phyloP scores from a whole-genome alignment of 306 rosid species.

The Lathyrus oleraceus region DNA sequence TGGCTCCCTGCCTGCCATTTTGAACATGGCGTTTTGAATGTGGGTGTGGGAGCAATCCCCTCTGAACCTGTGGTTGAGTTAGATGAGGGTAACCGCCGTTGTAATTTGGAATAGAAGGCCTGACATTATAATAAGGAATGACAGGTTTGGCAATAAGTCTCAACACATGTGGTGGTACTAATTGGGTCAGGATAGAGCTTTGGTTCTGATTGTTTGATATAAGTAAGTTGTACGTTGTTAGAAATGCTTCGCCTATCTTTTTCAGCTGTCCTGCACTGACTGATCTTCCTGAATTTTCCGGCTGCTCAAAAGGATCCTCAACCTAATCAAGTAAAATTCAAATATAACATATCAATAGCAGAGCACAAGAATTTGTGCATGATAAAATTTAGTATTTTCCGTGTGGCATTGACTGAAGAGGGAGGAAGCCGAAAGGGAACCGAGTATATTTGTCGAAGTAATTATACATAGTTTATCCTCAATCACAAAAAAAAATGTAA shows the following conservation, averaged over 20 bases:
- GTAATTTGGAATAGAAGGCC: constrained; percentile 7
- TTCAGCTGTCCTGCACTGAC: constrained; percentile 49
- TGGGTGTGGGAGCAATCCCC: background rate
- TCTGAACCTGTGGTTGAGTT: constrained; percentile 38
- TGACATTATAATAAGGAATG: constrained; percentile 1
- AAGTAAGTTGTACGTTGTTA: constrained; percentile 38
- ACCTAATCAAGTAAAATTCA: constrained; percentile 51
- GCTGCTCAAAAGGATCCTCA: constrained; percentile 96
- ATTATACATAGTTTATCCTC: constrained; percentile 10
- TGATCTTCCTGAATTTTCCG: constrained; percentile 66
- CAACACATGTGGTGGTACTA: constrained; percentile 49
- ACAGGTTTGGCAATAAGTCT: constrained; percentile 6
- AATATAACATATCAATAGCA: constrained; percentile 36
- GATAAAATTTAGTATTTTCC: constrained; percentile 2
- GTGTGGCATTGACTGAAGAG: background rate
- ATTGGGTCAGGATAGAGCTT: constrained; percentile 40
- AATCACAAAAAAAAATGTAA: background rate
- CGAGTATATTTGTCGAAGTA: constrained; percentile 23
- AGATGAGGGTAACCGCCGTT: constrained; percentile 31
- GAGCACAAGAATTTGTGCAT: constrained; percentile 13
- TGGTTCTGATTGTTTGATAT: constrained; percentile 36
- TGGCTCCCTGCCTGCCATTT: constrained; percentile 28
- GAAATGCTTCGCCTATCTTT: constrained; percentile 60
- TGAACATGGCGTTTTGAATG: constrained; percentile 27
- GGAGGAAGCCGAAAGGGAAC: constrained; percentile 10